Evolutionary conservation across 129 eudicot species (phyloP).

Genomic region (Silybum marianum): DNA sequence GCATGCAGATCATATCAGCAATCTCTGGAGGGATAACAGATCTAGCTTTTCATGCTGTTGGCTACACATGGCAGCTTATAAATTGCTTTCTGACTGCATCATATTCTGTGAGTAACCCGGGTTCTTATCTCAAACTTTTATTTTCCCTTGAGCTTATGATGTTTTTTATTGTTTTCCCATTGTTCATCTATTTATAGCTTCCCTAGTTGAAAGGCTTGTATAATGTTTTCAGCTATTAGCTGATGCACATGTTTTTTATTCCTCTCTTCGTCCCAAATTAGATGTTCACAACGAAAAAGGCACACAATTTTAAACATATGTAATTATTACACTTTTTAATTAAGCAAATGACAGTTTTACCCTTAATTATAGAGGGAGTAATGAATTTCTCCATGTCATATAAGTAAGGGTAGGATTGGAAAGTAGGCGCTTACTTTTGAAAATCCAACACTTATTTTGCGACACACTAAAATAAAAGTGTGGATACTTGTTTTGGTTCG

Average conservation of each 20-base stretch:
- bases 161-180: background rate
- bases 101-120: slow-evolving; percentile 79
- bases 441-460: background rate
- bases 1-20: slow-evolving; percentile 90
- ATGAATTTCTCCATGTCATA: background rate
- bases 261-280: background rate
- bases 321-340: background rate
- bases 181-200: background rate
- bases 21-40: slow-evolving; percentile 95
- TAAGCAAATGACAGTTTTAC: background rate
- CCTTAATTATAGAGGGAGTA: background rate
- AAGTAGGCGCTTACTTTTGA: background rate
- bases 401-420: background rate
- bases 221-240: background rate
- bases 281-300: background rate
- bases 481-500: background rate
- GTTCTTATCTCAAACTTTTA: background rate
- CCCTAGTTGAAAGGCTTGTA: background rate
- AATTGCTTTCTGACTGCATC: slow-evolving; percentile 97
- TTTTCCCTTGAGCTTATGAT: slow-evolving; percentile 12
- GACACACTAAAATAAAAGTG: background rate
- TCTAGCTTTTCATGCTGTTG: slow-evolving; percentile 86
- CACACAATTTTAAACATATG: background rate
- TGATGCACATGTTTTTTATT: background rate
- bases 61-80: slow-evolving; percentile 90